These are phyloP conservation scores for Cyberlindnera mycetangii DNA, from an alignment of 805 yeast species.

Conservation along the genomic window DNA sequence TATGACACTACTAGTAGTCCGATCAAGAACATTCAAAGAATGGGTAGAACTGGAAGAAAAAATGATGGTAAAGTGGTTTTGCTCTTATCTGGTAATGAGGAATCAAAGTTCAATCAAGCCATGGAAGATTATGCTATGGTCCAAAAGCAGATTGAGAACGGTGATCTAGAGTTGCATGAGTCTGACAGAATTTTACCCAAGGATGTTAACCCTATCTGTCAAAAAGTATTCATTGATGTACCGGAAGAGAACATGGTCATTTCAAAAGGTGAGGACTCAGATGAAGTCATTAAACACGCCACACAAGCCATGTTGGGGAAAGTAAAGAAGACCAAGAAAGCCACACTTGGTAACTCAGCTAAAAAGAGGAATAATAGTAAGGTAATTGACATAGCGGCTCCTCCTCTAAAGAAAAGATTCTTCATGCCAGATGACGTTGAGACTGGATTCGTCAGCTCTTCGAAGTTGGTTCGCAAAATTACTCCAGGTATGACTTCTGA, in stretches of 20 bases:
- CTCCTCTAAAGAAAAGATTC: conserved; percentile 42
- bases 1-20: conserved; percentile 94
- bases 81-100: conserved; percentile 74
- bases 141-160: conserved; percentile 62
- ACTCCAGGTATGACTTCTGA: conserved; percentile 5
- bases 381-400: conserved; percentile 15
- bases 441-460: conserved; percentile 58
- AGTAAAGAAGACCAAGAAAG: conserved; percentile 18
- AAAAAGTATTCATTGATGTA: conserved; percentile 53
- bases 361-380: conserved; percentile 16
- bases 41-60: conserved; percentile 98
- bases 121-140: conserved; percentile 79
- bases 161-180: conserved; percentile 39
- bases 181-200: conserved; percentile 71
- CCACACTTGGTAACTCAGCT: neutral
- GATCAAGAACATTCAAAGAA: conserved; percentile 87
- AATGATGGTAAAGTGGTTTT: conserved; percentile 81
- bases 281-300: conserved; percentile 65
- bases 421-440: conserved; percentile 74
- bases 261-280: conserved; percentile 54
- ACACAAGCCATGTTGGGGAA: conserved; percentile 58
- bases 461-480: conserved; percentile 40
- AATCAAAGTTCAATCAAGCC: conserved; percentile 75
- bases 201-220: conserved; percentile 51
- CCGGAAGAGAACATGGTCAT: conserved; percentile 68